Base-by-base conservation (phyloP, 108 stramenopile species). In the Discostella stelligeroides region DNA sequence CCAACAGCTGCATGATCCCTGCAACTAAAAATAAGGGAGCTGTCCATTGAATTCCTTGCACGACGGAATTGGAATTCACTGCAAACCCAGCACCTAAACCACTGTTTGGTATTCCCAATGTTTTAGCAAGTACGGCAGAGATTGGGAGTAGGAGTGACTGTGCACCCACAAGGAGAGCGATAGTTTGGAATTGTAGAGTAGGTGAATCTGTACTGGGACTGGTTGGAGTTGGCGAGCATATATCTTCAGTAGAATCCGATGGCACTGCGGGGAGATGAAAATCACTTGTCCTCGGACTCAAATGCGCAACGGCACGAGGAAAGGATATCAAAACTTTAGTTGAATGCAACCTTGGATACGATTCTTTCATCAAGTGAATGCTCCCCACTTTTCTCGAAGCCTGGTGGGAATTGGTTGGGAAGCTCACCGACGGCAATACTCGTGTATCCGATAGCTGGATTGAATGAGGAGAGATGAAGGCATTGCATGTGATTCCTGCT, bases 71-170 rank as follows among this genome's bases (percentile, higher is more conserved):
- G 0, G 70, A 21, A 8, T 23, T 61, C 13, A 75, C 70, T 15
- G 61, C 27, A 61, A 89, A 88, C 46, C 63, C 64, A 1, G 76
- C 71, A 9, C 92, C 92, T 14, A 90, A 76, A 2, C 89, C 89
- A 39, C 30, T 63, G 51, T 89, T 89, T 1, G 92, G 88, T 17
- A 85, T 83, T 7, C 71, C 39, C 20, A 79, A 27, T 43, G 80
- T n/a, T 28, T 66, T 48, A 12, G 75, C 75, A 17, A 81, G 41
- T 12, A 76, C 23, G 15, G 82, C 54, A 34, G 88, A 82, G 10
- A 78, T 68, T n/a, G 62, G 76, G 37, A 92, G 70, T 38, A 92
- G 68, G 0, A 85, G 41, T n/a, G 77, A 74, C 74, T 92, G 92
- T 30, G 87, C 92, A 5, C 75, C 86, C 37, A 92, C 70, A 42